A percentile compares a stretch with the other conserved stretches of the same genome.
phyloP scores from a whole-genome alignment of 495 filamentous ascomycete species.

The Hypoxylon rickii region DNA sequence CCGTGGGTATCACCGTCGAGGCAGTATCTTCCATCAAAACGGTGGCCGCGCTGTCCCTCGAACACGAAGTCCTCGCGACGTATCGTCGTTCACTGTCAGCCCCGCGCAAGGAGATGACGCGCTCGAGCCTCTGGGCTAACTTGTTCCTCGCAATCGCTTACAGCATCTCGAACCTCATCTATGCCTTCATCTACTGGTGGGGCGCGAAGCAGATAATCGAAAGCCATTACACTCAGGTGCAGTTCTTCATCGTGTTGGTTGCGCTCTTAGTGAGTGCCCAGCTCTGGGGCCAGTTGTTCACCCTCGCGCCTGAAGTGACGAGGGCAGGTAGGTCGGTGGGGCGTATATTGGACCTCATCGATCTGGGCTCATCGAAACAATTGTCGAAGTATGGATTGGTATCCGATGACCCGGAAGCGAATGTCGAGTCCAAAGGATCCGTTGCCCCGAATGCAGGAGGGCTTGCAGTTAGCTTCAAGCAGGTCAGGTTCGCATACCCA shows the following conservation, averaged over 20 bases:
- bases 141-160: constrained; percentile 60
- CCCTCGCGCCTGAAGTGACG: constrained; percentile 64
- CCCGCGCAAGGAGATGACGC: constrained; percentile 54
- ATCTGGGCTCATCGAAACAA: constrained; percentile 41
- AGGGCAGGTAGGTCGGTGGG: constrained; percentile 56
- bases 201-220: constrained; percentile 60
- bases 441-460: constrained; percentile 33
- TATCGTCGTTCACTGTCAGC: constrained; percentile 52
- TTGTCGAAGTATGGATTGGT: constrained; percentile 6
- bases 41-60: constrained; percentile 56
- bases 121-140: constrained; percentile 53
- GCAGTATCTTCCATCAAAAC: constrained; percentile 59
- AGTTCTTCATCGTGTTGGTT: constrained; percentile 70
- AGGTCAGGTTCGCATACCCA: constrained; percentile 65
- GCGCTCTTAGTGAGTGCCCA: constrained; percentile 67
- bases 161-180: constrained; percentile 58
- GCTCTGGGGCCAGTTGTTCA: constrained; percentile 68
- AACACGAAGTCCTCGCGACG: constrained; percentile 46
- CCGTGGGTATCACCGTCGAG: constrained; percentile 56
- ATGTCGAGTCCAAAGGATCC: constrained; percentile 24
- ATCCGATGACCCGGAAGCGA: constrained; percentile 30
- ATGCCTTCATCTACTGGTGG: constrained; percentile 72
- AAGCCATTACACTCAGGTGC: constrained; percentile 59
- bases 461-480: constrained; percentile 54
- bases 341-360: constrained; percentile 55